A percentile compares a stretch with the other conserved stretches of the same genome.
Evolutionary conservation across 1,284 basidiomycete species (phyloP).

Genomic region (Phellinidium pouzarii): DNA sequence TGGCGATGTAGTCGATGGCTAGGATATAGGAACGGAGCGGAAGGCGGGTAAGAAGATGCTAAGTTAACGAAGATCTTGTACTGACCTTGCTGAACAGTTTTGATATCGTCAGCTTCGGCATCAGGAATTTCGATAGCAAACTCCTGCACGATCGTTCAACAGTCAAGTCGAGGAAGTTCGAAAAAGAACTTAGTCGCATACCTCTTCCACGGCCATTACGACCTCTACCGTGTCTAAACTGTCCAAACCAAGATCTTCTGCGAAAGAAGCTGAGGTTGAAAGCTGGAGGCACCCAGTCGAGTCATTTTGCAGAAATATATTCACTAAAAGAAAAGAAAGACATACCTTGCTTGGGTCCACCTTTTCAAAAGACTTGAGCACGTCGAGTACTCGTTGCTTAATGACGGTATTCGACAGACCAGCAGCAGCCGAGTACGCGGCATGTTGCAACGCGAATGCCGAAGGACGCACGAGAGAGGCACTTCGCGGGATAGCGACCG

Average conservation of each 20-base stretch:
- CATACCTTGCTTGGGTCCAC: constrained; percentile 80
- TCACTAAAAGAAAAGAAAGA: not conserved
- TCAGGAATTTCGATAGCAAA: constrained; percentile 94
- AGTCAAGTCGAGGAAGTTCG: constrained; percentile 6
- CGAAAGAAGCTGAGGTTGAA: constrained; percentile 68
- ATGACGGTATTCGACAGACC: constrained; percentile 74
- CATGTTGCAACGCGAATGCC: constrained; percentile 34
- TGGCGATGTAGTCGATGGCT: constrained; percentile 98
- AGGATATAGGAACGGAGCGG: constrained; percentile 19
- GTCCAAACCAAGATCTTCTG: constrained; percentile 89
- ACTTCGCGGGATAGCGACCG: constrained; percentile 2
- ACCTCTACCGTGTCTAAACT: constrained; percentile 98
- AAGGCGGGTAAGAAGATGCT: constrained; percentile 18
- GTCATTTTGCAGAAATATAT: constrained; percentile 8
- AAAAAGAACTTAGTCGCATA: constrained; percentile 29
- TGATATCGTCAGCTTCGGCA: constrained; percentile 96
- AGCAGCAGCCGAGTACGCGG: constrained; percentile 71
- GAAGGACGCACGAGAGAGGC: constrained; percentile 21
- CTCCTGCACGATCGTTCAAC: constrained; percentile 43
- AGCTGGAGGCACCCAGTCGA: constrained; percentile 46
- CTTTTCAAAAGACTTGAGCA: constrained; percentile 94
- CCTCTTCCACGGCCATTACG: constrained; percentile 99
- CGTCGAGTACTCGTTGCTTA: constrained; percentile 77
- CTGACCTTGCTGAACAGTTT: constrained; percentile 88
- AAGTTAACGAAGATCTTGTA: constrained; percentile 17